Percentiles rank a stretch among this genome's conserved stretches.
phyloP scores from a whole-genome alignment of 1,139 yeast genomes.

The Protomyces macrosporus region DNA sequence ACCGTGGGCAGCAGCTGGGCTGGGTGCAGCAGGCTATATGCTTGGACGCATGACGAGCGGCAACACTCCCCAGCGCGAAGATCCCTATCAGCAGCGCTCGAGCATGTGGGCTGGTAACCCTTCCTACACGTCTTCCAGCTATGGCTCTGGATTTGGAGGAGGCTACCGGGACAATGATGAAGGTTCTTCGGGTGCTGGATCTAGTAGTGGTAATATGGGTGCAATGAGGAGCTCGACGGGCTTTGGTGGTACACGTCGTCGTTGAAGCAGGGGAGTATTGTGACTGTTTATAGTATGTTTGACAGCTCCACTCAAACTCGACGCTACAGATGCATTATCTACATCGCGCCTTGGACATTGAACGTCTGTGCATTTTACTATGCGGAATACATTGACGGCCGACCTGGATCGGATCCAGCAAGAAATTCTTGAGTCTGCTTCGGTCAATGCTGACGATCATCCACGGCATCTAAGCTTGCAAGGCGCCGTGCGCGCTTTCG shows the following conservation, averaged over 20 bases:
- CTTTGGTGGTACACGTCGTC: background rate
- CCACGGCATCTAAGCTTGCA: constrained; percentile 5
- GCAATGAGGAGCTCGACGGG: background rate
- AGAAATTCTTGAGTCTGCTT: background rate
- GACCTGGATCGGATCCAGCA: background rate
- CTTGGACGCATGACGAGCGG: constrained; percentile 1
- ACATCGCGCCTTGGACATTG: too few relatives aligned
- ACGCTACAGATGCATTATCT: too few relatives aligned
- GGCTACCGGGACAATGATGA: background rate
- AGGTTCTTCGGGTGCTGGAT: background rate
- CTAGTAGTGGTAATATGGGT: background rate
- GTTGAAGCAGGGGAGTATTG: background rate
- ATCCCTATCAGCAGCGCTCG: background rate
- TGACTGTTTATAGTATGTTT: background rate
- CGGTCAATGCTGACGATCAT: background rate
- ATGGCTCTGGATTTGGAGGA: background rate
- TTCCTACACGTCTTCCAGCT: background rate
- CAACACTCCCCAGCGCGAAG: background rate
- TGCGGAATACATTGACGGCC: background rate
- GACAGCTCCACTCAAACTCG: background rate
- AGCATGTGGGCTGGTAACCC: background rate
- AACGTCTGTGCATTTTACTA: background rate
- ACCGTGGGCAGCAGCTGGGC: background rate
- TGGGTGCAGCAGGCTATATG: background rate
- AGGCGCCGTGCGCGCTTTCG: constrained; percentile 4